Percentiles rank a stretch among this genome's conserved stretches.
These are phyloP conservation scores for Sutorius eximius DNA, from an alignment of 1,284 basidiomycete genomes.

Conservation along the genomic window DNA sequence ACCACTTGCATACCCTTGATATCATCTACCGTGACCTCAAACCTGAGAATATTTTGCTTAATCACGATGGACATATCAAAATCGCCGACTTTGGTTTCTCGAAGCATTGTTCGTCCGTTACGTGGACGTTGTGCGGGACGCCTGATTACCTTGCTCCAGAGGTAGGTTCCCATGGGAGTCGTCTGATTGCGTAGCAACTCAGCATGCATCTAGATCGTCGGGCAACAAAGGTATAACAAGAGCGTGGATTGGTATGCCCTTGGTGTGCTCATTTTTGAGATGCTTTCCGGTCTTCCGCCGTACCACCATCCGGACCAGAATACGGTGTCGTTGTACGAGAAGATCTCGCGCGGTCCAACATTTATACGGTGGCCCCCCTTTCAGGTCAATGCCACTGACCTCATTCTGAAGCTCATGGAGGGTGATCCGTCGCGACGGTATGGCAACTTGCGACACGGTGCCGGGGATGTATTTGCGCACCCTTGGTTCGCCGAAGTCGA, in stretches of 20 bases:
- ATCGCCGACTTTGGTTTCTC: constrained; percentile 99
- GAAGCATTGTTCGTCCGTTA: constrained; percentile 86
- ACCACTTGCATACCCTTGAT: constrained; percentile 87
- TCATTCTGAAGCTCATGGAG: constrained; percentile 90
- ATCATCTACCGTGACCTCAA: constrained; percentile 99
- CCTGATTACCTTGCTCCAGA: constrained; percentile 97
- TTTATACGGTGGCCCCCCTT: constrained; percentile 92
- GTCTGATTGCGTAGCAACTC: neutral
- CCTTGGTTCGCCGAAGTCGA: constrained; percentile 98
- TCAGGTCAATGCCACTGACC: constrained; percentile 79
- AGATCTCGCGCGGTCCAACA: constrained; percentile 75
- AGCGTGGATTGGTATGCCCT: constrained; percentile 99
- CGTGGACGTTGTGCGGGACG: constrained; percentile 97
- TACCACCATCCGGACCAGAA: constrained; percentile 69
- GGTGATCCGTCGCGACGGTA: constrained; percentile 89
- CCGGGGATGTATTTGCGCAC: constrained; percentile 93
- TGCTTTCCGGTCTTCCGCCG: constrained; percentile 87
- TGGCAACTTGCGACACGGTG: constrained; percentile 91
- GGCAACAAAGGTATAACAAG: constrained; percentile 94
- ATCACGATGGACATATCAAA: constrained; percentile 95
- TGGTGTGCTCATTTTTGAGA: constrained; percentile 96
- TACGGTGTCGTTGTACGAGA: constrained; percentile 73
- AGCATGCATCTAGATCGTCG: constrained; percentile 59
- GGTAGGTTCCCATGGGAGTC: constrained; percentile 39
- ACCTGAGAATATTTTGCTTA: constrained; percentile 95